These are phyloP conservation scores for Hysterium pulicare DNA, from an alignment of 2,329 filamentous ascomycete genomes.

Conservation along the genomic window DNA sequence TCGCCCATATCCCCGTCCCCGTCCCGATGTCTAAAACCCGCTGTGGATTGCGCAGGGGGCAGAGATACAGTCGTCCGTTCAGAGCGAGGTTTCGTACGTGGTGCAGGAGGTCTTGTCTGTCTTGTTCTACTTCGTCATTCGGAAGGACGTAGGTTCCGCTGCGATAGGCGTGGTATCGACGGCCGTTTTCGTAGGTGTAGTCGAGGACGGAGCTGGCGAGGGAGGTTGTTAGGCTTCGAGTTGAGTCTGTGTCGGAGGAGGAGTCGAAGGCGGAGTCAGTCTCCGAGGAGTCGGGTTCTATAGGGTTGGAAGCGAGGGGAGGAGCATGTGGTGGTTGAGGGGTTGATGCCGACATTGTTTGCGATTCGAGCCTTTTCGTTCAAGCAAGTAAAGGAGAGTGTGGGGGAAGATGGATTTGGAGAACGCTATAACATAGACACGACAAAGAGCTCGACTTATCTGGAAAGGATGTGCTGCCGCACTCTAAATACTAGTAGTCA, in stretches of 20 bases:
- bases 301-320: neutral
- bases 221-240: constrained; percentile 21
- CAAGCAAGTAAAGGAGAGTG: too few species aligned
- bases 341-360: too few species aligned
- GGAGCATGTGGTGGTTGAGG: neutral
- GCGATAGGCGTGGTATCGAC: constrained; percentile 38
- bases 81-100: constrained; percentile 37
- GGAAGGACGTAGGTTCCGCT: constrained; percentile 33
- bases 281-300: neutral
- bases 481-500: too few species aligned
- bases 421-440: too few species aligned
- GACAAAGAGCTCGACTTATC: too few species aligned
- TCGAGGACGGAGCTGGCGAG: constrained; percentile 35
- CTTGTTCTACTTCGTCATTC: constrained; percentile 39
- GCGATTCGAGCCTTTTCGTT: too few species aligned
- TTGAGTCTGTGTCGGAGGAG: constrained; percentile 6
- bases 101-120: constrained; percentile 38
- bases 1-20: constrained; percentile 40
- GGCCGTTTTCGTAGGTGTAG: constrained; percentile 38
- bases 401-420: too few species aligned
- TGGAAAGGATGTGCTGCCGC: too few species aligned
- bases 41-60: constrained; percentile 19
- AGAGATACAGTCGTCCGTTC: constrained; percentile 34
- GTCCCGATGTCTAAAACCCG: constrained; percentile 40
- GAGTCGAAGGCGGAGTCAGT: constrained; percentile 1